These are phyloP conservation scores for Darksidea phi DNA, from an alignment of 495 filamentous ascomycete genomes.

Conservation along the genomic window DNA sequence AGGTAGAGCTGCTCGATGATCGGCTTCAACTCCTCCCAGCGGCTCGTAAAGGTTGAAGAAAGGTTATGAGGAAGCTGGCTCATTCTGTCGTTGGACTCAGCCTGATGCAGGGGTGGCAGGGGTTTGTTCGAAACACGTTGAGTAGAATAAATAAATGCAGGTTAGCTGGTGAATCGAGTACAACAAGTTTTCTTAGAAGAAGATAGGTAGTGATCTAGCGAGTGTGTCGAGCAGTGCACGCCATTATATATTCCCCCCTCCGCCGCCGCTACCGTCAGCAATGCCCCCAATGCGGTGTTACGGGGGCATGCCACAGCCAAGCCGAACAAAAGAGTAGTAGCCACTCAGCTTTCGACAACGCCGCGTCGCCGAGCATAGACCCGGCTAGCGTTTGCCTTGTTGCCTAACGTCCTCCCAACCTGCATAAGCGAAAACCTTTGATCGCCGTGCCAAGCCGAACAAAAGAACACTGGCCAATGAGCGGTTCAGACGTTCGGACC, in stretches of 20 bases:
- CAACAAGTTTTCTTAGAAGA: no score
- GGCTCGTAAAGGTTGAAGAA: no score
- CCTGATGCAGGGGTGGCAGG: no score
- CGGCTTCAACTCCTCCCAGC: constrained; percentile 7
- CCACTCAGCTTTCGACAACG: not conserved
- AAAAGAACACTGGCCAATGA: not conserved
- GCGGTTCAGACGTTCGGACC: constrained; percentile 2
- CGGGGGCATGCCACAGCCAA: not conserved
- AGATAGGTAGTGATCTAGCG: no score
- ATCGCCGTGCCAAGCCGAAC: constrained; percentile 2
- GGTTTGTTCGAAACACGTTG: no score
- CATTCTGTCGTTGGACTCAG: no score
- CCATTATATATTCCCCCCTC: not conserved
- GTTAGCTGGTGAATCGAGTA: no score
- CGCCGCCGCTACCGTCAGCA: not conserved
- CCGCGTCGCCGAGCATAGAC: not conserved
- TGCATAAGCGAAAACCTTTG: not conserved
- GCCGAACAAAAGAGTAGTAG: not conserved
- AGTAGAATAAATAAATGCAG: no score
- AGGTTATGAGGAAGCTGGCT: no score
- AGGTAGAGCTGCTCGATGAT: constrained; percentile 5
- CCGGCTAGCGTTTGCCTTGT: not conserved
- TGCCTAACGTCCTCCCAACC: not conserved
- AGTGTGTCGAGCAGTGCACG: not conserved
- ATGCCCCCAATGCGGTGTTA: no score